Base-by-base conservation (phyloP, 495 filamentous ascomycete genomes). In the Podospora bellae-mahoneyi region DNA sequence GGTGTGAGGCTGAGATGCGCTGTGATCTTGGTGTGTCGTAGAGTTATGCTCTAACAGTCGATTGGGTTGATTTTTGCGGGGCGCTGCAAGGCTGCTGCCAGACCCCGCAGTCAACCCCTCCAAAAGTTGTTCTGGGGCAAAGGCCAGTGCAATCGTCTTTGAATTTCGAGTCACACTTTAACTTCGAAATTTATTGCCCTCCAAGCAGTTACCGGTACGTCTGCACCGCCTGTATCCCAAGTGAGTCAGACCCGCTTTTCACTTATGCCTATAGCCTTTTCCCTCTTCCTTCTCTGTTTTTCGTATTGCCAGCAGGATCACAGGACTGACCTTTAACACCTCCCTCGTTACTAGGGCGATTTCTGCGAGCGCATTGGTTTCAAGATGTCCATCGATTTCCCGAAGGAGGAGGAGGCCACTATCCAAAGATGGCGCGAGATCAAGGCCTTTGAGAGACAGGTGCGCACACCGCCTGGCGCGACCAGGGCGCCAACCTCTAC, bases 351-450 rank as follows among this genome's bases (percentile, higher is more conserved):
- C n/a, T n/a, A 63, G 61, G 9, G 61, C 32, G 30, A 26, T 53
- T 32, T 34, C 18, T 32, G 61, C 20, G 59, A 28, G 61, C 61
- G 61, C 28, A 44, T 20, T 19, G 61, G 32, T 28, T 63, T 23
- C 28, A 63, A 63, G 18, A 95, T 93, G 90, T 93, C 90, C 72
- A 93, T 97, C 82, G 85, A 95, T 80, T 97, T 97, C 79, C 91
- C 94, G 65, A 89, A 90, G 76, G 92, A 93, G 76, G 94, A 98
- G 85, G 91, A 94, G 81, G 80, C 78, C 66, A 83, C 94, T 76
- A 87, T 97, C 77, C 78, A 86, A 76, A 80, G 86, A 79, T 98
- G 94, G 94, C 90, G 85, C 74, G 91, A 93, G 76, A 96, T 96
- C 80, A 85, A 92, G 75, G 94, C 94, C 69, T 98, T 97, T 77